Conservation (phyloP, 2,329 filamentous ascomycete species). For the Pseudogymnoascus sp. region DNA sequence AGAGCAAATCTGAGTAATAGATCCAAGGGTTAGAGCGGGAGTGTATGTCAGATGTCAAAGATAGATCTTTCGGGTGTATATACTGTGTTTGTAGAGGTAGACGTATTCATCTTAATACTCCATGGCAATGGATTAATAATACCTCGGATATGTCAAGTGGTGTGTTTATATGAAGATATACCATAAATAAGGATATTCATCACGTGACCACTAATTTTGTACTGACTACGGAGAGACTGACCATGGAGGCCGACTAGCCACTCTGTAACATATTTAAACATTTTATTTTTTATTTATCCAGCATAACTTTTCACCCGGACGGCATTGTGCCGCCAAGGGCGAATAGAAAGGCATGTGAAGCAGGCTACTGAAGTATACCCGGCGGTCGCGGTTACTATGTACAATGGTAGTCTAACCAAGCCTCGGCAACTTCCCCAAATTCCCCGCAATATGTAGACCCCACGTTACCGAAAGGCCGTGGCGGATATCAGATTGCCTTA, state of each 20-base stretch:
- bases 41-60: not conserved
- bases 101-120: not conserved
- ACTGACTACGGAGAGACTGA: not conserved
- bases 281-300: not conserved
- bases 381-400: not conserved
- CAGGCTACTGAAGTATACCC: not conserved
- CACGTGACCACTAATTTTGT: not conserved
- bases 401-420: not conserved
- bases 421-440: conserved; percentile 1
- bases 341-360: not conserved
- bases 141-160: conserved; percentile 1
- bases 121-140: conserved; percentile 2
- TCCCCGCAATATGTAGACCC: not conserved
- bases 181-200: not conserved
- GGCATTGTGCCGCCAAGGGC: not conserved
- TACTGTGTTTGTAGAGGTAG: conserved; percentile 5
- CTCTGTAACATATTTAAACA: not conserved
- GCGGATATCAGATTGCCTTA: not conserved
- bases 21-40: not conserved
- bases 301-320: not conserved
- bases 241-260: not conserved
- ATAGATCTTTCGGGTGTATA: conserved; percentile 1
- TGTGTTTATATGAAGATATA: not conserved
- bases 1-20: not conserved
- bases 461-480: conserved; percentile 1